These are phyloP conservation scores for Amesomyces nigricolor DNA, from an alignment of 2,329 filamentous ascomycete genomes.

Conservation along the genomic window DNA sequence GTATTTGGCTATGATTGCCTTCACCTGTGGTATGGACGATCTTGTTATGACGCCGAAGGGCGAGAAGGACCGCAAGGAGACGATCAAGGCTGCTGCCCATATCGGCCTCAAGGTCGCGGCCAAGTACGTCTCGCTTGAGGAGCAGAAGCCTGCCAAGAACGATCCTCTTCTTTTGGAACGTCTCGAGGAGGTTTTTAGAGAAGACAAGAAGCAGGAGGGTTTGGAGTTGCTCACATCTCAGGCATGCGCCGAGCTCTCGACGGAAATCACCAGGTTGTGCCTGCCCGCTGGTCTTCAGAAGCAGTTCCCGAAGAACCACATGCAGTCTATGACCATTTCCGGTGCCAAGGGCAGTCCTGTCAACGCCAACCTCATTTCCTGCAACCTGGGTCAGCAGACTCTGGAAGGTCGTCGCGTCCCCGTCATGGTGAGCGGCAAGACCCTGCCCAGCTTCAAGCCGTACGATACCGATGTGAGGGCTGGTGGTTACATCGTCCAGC, in stretches of 20 bases:
- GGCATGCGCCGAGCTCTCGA: slow-evolving; percentile 64
- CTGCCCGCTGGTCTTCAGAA: slow-evolving; percentile 81
- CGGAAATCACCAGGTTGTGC: slow-evolving; percentile 70
- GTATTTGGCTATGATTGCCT: slow-evolving; percentile 86
- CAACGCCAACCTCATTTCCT: slow-evolving; percentile 96
- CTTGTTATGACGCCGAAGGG: slow-evolving; percentile 76
- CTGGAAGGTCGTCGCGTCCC: slow-evolving; percentile 92
- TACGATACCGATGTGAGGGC: slow-evolving; percentile 86
- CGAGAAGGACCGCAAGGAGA: slow-evolving; percentile 63
- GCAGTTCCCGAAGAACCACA: slow-evolving; percentile 92
- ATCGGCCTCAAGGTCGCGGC: slow-evolving; percentile 76
- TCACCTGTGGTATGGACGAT: slow-evolving; percentile 97
- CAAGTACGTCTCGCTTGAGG: slow-evolving; percentile 79
- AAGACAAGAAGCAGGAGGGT: slow-evolving; percentile 83
- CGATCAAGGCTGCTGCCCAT: slow-evolving; percentile 59
- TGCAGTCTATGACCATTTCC: slow-evolving; percentile 97
- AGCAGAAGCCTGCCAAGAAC: slow-evolving; percentile 54
- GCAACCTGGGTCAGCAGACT: slow-evolving; percentile 94
- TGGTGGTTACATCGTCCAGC: slow-evolving; percentile 88
- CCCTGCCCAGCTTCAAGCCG: slow-evolving; percentile 85
- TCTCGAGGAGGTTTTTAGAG: slow-evolving; percentile 82
- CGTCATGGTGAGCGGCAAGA: slow-evolving; percentile 96
- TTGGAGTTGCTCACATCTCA: slow-evolving; percentile 84
- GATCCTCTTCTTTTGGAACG: slow-evolving; percentile 69
- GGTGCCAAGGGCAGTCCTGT: slow-evolving; percentile 90